Evolutionary conservation across 768 basidiomycete species (phyloP).

Genomic region (Sarcodon sp.): DNA sequence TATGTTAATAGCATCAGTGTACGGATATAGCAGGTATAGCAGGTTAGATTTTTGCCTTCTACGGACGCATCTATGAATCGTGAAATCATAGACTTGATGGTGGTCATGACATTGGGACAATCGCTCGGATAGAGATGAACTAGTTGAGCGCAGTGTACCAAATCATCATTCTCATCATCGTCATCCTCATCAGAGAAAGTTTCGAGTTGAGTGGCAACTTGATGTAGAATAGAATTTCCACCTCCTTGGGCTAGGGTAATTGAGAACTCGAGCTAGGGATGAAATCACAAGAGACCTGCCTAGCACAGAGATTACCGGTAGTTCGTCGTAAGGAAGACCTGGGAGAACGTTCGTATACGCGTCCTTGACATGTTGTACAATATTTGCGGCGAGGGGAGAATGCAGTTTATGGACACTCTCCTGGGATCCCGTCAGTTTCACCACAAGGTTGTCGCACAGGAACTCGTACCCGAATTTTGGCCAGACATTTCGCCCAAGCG

Average conservation of each 20-base stretch:
- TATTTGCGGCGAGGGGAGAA: constrained; percentile 29
- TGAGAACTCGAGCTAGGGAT: not conserved
- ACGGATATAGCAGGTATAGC: constrained; percentile 10
- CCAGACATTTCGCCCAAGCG: constrained; percentile 49
- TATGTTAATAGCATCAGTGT: constrained; percentile 1
- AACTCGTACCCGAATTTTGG: constrained; percentile 36
- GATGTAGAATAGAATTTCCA: constrained; percentile 32
- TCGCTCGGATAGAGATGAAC: constrained; percentile 47
- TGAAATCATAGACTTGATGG: constrained; percentile 42
- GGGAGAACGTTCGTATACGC: constrained; percentile 35
- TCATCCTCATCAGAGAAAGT: constrained; percentile 11
- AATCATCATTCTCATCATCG: constrained; percentile 1
- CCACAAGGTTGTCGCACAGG: not conserved
- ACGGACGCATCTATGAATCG: constrained; percentile 33
- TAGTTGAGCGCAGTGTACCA: constrained; percentile 12
- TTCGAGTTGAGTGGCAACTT: constrained; percentile 26
- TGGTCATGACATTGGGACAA: constrained; percentile 33
- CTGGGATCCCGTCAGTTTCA: constrained; percentile 16
- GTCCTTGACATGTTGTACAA: constrained; percentile 27
- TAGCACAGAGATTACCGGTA: constrained; percentile 45
- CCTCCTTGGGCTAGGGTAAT: constrained; percentile 25
- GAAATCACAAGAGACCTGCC: constrained; percentile 22
- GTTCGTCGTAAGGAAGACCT: constrained; percentile 44
- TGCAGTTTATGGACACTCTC: constrained; percentile 33
- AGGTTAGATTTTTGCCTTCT: constrained; percentile 9